phyloP scores from a whole-genome alignment of 306 rosid genomes.

The Castanea sativa region DNA sequence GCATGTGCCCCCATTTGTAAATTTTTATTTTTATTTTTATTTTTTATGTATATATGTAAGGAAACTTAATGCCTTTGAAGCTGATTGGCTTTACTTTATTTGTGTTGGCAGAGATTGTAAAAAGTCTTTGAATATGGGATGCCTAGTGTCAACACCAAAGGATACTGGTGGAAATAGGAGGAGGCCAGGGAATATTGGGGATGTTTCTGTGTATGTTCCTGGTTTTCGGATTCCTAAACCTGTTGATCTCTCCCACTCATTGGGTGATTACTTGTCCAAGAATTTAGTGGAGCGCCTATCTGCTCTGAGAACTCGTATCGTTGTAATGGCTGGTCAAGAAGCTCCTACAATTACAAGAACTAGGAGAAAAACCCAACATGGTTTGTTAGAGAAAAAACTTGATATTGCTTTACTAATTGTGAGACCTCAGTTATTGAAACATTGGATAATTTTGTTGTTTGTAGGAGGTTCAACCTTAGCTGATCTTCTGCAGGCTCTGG shows the following conservation, averaged over 20 bases:
- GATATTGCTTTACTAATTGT: slow-evolving; percentile 16
- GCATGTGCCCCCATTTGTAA: slow-evolving; percentile 8
- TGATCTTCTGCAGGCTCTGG: slow-evolving; percentile 86
- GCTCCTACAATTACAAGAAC: slow-evolving; percentile 94
- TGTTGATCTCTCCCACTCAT: slow-evolving; percentile 73
- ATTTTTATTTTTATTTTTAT: too few relatives aligned
- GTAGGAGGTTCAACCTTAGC: slow-evolving; percentile 89
- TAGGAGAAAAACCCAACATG: slow-evolving; percentile 87
- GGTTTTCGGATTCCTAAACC: slow-evolving; percentile 93
- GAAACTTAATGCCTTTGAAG: slow-evolving; percentile 20
- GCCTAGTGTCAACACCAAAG: slow-evolving; percentile 68
- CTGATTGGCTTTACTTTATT: slow-evolving; percentile 33
- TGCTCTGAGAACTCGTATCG: slow-evolving; percentile 86
- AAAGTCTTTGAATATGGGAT: slow-evolving; percentile 67
- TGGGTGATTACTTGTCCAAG: slow-evolving; percentile 78
- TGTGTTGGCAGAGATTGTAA: slow-evolving; percentile 37
- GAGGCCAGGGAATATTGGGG: slow-evolving; percentile 92
- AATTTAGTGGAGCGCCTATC: slow-evolving; percentile 75
- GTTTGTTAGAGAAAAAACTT: slow-evolving; percentile 41
- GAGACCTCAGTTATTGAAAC: slow-evolving; percentile 26
- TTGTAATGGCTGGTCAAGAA: slow-evolving; percentile 94
- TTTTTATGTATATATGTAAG: neutral
- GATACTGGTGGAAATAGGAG: slow-evolving; percentile 81
- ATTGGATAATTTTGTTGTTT: slow-evolving; percentile 33
- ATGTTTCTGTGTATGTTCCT: slow-evolving; percentile 90